Percentiles rank a stretch among this genome's conserved stretches.
Conservation (phyloP, 2,329 filamentous ascomycete genomes). For the Aspergillus versicolor region DNA sequence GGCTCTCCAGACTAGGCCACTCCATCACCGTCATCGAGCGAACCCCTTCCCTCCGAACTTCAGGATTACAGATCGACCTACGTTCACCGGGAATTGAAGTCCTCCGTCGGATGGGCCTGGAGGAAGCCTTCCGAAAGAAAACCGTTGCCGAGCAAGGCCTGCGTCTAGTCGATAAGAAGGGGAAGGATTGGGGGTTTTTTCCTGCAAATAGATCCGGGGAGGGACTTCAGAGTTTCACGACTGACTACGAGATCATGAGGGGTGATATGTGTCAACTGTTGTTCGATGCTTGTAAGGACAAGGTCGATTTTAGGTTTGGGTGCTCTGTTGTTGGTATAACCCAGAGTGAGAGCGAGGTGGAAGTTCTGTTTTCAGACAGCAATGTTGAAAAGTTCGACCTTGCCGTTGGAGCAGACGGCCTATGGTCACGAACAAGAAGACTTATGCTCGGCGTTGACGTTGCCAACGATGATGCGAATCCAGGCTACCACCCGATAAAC, state of each 20-base stretch:
- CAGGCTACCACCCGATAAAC: slow-evolving; percentile 16
- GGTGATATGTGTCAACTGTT: slow-evolving; percentile 51
- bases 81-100: slow-evolving; percentile 54
- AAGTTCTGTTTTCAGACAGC: slow-evolving; percentile 27
- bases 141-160: slow-evolving; percentile 51
- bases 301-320: slow-evolving; percentile 34
- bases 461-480: slow-evolving; percentile 13
- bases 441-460: slow-evolving; percentile 9
- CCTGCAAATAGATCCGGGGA: slow-evolving; percentile 38
- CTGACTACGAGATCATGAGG: slow-evolving; percentile 57
- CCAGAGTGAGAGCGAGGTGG: slow-evolving; percentile 16
- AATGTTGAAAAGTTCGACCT: slow-evolving; percentile 24
- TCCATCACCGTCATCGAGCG: slow-evolving; percentile 3
- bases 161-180: slow-evolving; percentile 45
- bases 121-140: slow-evolving; percentile 39
- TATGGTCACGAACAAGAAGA: slow-evolving; percentile 17
- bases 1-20: not conserved
- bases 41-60: not conserved
- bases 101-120: slow-evolving; percentile 54
- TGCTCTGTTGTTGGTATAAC: slow-evolving; percentile 26
- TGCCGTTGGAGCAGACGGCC: slow-evolving; percentile 32
- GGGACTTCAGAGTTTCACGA: slow-evolving; percentile 41
- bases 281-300: slow-evolving; percentile 29
- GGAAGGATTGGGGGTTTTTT: slow-evolving; percentile 43
- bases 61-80: slow-evolving; percentile 25